These are phyloP conservation scores for Mycena kentingensis DNA, from an alignment of 768 basidiomycete genomes.

Conservation along the genomic window DNA sequence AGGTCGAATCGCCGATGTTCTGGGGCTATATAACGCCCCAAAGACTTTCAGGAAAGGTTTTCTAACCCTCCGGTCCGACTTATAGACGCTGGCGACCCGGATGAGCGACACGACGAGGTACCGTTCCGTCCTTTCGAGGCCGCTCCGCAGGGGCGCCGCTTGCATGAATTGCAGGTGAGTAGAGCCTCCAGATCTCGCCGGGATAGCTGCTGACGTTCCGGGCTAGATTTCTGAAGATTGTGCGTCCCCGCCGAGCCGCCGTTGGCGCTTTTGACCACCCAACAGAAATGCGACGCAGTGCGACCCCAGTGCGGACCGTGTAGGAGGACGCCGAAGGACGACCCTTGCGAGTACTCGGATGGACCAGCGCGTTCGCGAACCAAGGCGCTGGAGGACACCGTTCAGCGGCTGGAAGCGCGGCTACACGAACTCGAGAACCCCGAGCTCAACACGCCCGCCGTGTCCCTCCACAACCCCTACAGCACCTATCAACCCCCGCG, in stretches of 20 bases:
- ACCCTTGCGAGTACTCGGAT: slow-evolving; percentile 74
- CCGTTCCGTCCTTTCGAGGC: slow-evolving; percentile 38
- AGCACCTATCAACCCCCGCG: slow-evolving; percentile 33
- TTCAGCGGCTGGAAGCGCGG: slow-evolving; percentile 56
- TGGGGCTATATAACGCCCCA: no score
- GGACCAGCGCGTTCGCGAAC: slow-evolving; percentile 61
- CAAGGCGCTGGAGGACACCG: slow-evolving; percentile 59
- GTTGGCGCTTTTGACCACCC: slow-evolving; percentile 3
- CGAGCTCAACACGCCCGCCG: slow-evolving; percentile 44
- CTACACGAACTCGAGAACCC: slow-evolving; percentile 61
- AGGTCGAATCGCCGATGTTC: no score
- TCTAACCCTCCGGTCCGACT: slow-evolving; percentile 13
- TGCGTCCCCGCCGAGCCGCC: slow-evolving; percentile 29
- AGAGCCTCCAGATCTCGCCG: neutral
- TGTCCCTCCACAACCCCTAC: slow-evolving; percentile 57
- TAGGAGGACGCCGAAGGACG: slow-evolving; percentile 55
- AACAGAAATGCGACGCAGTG: slow-evolving; percentile 68
- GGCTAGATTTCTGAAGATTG: slow-evolving; percentile 52
- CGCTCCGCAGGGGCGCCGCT: slow-evolving; percentile 55
- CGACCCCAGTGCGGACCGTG: slow-evolving; percentile 70
- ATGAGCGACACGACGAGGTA: slow-evolving; percentile 31
- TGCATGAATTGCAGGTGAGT: slow-evolving; percentile 55
- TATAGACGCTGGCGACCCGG: slow-evolving; percentile 33
- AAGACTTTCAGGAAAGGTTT: neutral
- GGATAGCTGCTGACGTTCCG: slow-evolving; percentile 6